Conservation (phyloP, 495 filamentous ascomycete genomes). For the Penicillium canescens region DNA sequence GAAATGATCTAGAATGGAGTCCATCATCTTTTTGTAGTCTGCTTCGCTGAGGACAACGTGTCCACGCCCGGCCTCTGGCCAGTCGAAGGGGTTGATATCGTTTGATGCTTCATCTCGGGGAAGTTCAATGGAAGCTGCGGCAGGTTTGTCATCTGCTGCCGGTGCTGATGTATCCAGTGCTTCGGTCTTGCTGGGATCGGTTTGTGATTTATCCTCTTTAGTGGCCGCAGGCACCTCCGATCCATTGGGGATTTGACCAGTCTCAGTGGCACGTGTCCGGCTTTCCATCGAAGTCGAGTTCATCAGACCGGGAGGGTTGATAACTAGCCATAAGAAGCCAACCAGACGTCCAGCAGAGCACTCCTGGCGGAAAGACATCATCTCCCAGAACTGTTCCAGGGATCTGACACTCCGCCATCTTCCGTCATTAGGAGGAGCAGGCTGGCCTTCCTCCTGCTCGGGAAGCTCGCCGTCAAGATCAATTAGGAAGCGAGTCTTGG, state of each 20-base stretch:
- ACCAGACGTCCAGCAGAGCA: constrained; percentile 89
- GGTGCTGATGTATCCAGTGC: background rate
- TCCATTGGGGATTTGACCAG: constrained; percentile 7
- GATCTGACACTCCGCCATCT: constrained; percentile 81
- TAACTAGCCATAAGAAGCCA: constrained; percentile 91
- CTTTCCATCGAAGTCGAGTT: constrained; percentile 43
- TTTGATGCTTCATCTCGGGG: constrained; percentile 31
- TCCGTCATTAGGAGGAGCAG: constrained; percentile 48
- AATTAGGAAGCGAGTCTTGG: constrained; percentile 86
- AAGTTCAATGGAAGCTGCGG: constrained; percentile 3
- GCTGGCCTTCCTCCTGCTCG: constrained; percentile 27
- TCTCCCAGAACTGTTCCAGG: constrained; percentile 94
- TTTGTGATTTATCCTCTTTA: background rate
- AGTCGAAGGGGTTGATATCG: constrained; percentile 59
- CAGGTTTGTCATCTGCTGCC: background rate
- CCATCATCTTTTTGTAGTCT: constrained; percentile 74
- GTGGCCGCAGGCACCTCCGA: constrained; percentile 3
- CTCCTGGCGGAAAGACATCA: constrained; percentile 96
- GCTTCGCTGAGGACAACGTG: constrained; percentile 67
- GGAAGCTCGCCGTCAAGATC: constrained; percentile 82
- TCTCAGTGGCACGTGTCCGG: constrained; percentile 14
- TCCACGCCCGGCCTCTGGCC: constrained; percentile 68
- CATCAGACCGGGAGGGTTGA: constrained; percentile 53
- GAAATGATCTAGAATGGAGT: constrained; percentile 83
- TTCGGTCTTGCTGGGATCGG: background rate